Base-by-base conservation (phyloP, 805 yeast genomes). In the Metahyphopichia silvanorum region DNA sequence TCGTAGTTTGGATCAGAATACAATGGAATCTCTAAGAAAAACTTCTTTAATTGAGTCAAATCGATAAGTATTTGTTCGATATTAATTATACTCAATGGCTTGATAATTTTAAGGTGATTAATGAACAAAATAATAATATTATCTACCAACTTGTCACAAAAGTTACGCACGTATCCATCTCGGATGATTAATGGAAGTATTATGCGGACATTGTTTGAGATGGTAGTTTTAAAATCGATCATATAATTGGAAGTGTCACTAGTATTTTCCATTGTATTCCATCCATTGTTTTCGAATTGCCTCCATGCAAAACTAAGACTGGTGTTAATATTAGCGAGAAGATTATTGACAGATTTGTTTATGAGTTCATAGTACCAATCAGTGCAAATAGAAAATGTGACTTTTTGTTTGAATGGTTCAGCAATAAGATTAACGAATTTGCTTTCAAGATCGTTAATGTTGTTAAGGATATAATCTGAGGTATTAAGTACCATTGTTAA, bases 11-110 rank as follows among this genome's bases (percentile, higher is more conserved):
- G 63, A 36, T 71, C 70, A 4, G 63, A 43, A 34, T 47, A 61
- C 9, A 47, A 31, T 3, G 79, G 77, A 10, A 77, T 61, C 13
- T 49, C 54, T 2, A 66, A 31, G 24, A 86, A 67, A 17, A 74
- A 63, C 17, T 68, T 65, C 47, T 82, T 84, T 46, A 91, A 54
- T 6, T 74, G 67, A 24, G 80, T 79, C 2, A 84, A 50, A 58
- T 91, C 98, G 15, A 84, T 61, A 24, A 82, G 61, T 49, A 91
- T 66, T 53, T 91, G 97, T 53, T 89, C 96, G 3, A 91, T 83
- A 47, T 71, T 72, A n/a, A 67, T 57, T 9, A 78, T 65, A 24
- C 80, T 85, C 2, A 79, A 66, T 0, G 96, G 95, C 34, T 76
- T 79, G 21, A 85, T 63, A 32, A 70, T 69, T 6, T 76, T 64